Conservation (phyloP, 2,329 filamentous ascomycete genomes). For the Diaporthe destruens region DNA sequence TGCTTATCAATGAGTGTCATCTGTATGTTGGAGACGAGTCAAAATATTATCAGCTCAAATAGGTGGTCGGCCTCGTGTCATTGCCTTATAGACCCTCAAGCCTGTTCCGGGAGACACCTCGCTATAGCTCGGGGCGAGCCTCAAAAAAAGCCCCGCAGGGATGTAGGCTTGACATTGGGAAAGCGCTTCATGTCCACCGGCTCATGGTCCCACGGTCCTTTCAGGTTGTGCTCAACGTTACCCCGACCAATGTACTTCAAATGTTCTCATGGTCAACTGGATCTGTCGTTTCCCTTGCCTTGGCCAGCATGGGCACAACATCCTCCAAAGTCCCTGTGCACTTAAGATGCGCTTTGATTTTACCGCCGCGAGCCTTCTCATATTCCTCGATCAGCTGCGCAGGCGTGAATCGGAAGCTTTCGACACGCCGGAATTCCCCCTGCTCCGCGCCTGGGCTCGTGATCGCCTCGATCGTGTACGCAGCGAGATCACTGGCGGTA, state of each 20-base stretch:
- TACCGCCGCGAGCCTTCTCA: slow-evolving; percentile 12
- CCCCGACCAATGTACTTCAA: slow-evolving; percentile 21
- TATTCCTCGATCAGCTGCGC: slow-evolving; percentile 12
- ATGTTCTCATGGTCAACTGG: slow-evolving; percentile 8
- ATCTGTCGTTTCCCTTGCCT: slow-evolving; percentile 12
- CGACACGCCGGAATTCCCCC: slow-evolving; percentile 1
- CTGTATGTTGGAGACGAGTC: not conserved
- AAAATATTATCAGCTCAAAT: too few species aligned
- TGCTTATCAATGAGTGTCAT: not conserved
- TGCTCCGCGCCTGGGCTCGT: slow-evolving; percentile 1
- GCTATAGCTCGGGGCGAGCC: slow-evolving; percentile 4
- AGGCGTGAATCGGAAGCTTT: slow-evolving; percentile 13
- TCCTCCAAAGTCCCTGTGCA: slow-evolving; percentile 2
- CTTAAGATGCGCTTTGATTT: slow-evolving; percentile 13
- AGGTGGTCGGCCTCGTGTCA: too few species aligned
- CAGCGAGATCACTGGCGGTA: slow-evolving; percentile 6
- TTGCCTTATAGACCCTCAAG: not conserved
- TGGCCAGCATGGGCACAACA: slow-evolving; percentile 8
- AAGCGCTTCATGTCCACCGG: slow-evolving; percentile 11
- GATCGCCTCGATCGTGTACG: slow-evolving; percentile 15
- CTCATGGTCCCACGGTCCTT: slow-evolving; percentile 8
- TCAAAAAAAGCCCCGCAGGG: slow-evolving; percentile 4
- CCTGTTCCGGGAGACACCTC: too few species aligned
- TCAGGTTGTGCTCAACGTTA: not conserved
- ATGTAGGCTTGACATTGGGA: slow-evolving; percentile 8